A percentile compares a stretch with the other conserved stretches of the same genome.
Conservation (phyloP, 2,329 filamentous ascomycete species). For the Neofusicoccum cordaticola region DNA sequence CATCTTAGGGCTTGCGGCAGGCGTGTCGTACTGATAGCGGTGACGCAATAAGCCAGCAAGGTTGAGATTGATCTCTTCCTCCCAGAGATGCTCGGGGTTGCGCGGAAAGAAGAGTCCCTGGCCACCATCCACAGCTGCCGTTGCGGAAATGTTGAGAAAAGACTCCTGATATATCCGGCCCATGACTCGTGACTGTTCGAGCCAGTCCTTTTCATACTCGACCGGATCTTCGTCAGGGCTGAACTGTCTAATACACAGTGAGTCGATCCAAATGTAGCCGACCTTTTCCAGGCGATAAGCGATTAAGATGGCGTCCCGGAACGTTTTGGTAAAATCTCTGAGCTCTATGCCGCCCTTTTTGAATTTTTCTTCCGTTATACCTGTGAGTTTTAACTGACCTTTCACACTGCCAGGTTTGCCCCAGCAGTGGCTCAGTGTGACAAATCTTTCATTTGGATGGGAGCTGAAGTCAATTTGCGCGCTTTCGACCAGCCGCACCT, state of each 20-base stretch:
- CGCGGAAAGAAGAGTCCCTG: constrained; percentile 21
- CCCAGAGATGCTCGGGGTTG: constrained; percentile 12
- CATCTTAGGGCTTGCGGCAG: too few relatives aligned
- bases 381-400: constrained; percentile 15
- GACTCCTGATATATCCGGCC: constrained; percentile 21
- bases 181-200: constrained; percentile 21
- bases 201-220: constrained; percentile 20
- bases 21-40: too few relatives aligned
- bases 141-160: constrained; percentile 27
- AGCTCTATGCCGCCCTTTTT: constrained; percentile 2
- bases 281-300: constrained; percentile 16
- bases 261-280: constrained; percentile 22
- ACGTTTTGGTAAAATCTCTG: constrained; percentile 17
- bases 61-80: constrained; percentile 20
- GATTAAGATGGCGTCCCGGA: constrained; percentile 20
- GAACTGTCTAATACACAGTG: constrained; percentile 8
- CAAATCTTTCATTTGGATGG: neutral
- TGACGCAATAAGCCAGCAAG: neutral
- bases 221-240: neutral
- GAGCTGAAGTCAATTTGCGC: neutral
- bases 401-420: neutral
- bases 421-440: constrained; percentile 22
- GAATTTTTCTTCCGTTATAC: constrained; percentile 13
- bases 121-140: constrained; percentile 20
- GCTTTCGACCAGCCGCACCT: neutral